Conservation (phyloP, 257 asterid species). For the Capsicum pubescens region DNA sequence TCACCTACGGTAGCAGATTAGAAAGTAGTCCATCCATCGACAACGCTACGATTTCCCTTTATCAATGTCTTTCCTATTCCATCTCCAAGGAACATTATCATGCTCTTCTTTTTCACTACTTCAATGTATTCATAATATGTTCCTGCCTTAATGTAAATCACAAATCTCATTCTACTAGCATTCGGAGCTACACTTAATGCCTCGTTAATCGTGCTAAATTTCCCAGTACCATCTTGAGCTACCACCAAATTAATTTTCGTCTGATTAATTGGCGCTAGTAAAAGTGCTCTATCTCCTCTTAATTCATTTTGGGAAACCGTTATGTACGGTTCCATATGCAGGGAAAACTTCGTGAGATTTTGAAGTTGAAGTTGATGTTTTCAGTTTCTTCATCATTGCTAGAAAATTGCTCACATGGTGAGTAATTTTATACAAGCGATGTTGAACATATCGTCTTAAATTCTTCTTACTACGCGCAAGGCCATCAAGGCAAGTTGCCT, state of each 20-base stretch:
- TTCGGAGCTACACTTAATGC: conserved; percentile 80
- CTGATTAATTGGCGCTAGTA: conserved; percentile 56
- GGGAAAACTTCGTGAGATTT: conserved; percentile 42
- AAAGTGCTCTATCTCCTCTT: conserved; percentile 56
- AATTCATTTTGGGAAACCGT: conserved; percentile 76
- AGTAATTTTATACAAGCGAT: conserved; percentile 58
- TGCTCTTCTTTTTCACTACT: conserved; percentile 53
- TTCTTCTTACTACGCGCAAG: conserved; percentile 64
- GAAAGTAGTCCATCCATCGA: conserved; percentile 95
- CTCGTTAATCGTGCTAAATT: conserved; percentile 63
- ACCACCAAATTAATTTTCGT: conserved; percentile 58
- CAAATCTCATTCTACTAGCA: conserved; percentile 69
- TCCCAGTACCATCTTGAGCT: conserved; percentile 86
- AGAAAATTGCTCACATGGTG: conserved; percentile 81
- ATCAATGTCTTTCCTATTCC: conserved; percentile 88
- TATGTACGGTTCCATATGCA: conserved; percentile 44
- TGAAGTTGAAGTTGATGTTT: neutral
- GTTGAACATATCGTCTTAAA: conserved; percentile 59
- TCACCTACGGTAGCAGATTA: conserved; percentile 86
- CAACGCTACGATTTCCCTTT: conserved; percentile 88
- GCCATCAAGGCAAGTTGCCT: conserved; percentile 91
- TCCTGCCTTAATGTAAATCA: conserved; percentile 82
- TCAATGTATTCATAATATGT: conserved; percentile 86
- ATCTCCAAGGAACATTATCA: conserved; percentile 80
- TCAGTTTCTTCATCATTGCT: conserved; percentile 73